These are phyloP conservation scores for Leishmania tarentolae DNA, from an alignment of 208 protist species.

Conservation along the genomic window DNA sequence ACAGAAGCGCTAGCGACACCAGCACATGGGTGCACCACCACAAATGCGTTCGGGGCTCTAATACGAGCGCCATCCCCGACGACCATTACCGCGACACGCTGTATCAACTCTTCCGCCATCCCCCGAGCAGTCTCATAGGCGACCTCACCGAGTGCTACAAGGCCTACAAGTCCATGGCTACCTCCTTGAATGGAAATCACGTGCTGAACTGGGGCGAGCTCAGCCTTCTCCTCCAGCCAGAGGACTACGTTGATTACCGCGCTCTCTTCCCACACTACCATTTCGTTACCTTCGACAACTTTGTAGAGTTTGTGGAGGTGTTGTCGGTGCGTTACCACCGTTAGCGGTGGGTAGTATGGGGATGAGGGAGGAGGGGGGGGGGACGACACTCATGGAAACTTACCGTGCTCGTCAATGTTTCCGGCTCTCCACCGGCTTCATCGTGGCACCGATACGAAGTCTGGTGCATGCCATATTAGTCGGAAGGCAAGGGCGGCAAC, in stretches of 20 bases:
- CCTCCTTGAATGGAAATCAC: conserved; percentile 20
- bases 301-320: conserved; percentile 38
- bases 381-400: background rate
- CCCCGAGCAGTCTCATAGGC: conserved; percentile 28
- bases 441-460: background rate
- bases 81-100: conserved; percentile 22
- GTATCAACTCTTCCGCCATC: conserved; percentile 30
- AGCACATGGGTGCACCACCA: conserved; percentile 4
- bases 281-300: conserved; percentile 27
- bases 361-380: background rate
- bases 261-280: conserved; percentile 28
- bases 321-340: conserved; percentile 29
- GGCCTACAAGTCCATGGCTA: conserved; percentile 24
- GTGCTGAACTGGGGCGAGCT: conserved; percentile 32
- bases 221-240: conserved; percentile 28
- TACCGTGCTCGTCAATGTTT: background rate
- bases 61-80: conserved; percentile 5
- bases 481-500: background rate
- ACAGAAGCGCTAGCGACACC: conserved; percentile 12
- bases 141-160: conserved; percentile 13
- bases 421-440: background rate
- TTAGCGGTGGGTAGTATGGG: background rate
- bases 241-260: conserved; percentile 36
- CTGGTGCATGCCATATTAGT: background rate
- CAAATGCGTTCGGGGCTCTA: background rate